phyloP scores from a whole-genome alignment of 371 early-diverging fungal species.

The Mucor racemosus region DNA sequence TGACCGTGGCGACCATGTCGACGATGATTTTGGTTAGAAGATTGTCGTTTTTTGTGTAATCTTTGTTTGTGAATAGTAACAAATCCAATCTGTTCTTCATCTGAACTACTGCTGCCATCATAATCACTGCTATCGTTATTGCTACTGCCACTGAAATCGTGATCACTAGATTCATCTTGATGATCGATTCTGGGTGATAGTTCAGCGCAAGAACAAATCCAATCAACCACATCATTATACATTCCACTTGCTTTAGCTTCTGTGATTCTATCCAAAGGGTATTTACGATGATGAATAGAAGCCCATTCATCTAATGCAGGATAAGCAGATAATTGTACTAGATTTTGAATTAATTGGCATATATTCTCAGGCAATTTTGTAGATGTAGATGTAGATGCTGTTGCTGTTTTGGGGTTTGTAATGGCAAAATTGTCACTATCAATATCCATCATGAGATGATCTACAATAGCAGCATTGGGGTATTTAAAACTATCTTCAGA shows the following conservation, averaged over 20 bases:
- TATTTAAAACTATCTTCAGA: slow-evolving; percentile 7
- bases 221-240: slow-evolving; percentile 33
- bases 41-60: neutral
- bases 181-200: neutral
- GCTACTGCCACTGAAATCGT: neutral
- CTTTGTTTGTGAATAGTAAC: neutral
- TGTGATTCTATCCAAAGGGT: slow-evolving; percentile 27
- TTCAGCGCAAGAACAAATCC: slow-evolving; percentile 23
- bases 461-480: slow-evolving; percentile 8
- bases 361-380: slow-evolving; percentile 27
- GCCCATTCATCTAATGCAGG: slow-evolving; percentile 44
- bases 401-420: neutral
- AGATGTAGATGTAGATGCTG: neutral
- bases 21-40: neutral
- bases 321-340: slow-evolving; percentile 34
- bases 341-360: slow-evolving; percentile 23
- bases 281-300: slow-evolving; percentile 1
- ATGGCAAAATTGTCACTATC: slow-evolving; percentile 1
- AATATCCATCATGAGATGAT: slow-evolving; percentile 15
- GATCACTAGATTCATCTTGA: neutral
- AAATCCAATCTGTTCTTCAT: neutral
- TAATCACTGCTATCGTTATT: neutral
- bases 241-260: slow-evolving; percentile 27
- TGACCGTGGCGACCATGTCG: neutral
- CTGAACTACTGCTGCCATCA: slow-evolving; percentile 3